Conservation (phyloP, 1,284 basidiomycete genomes). For the Cystobasidium sp. region DNA sequence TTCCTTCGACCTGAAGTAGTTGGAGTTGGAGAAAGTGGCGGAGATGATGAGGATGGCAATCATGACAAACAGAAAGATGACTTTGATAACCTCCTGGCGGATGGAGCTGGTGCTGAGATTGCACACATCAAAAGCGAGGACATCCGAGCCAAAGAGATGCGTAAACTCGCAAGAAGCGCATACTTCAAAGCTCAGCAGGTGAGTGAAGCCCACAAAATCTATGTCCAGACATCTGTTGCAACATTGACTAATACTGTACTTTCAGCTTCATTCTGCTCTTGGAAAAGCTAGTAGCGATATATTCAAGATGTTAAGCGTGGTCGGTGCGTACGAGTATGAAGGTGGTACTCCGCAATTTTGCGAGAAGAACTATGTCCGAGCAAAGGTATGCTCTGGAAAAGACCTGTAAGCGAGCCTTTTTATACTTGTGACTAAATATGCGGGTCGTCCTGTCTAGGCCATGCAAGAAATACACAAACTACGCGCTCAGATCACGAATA, state of each 20-base stretch:
- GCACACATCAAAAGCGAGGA: constrained; percentile 66
- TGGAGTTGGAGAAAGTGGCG: constrained; percentile 61
- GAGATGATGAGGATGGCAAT: constrained; percentile 57
- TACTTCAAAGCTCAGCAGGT: constrained; percentile 83
- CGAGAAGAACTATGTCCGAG: constrained; percentile 83
- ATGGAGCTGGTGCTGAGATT: constrained; percentile 59
- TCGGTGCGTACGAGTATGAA: constrained; percentile 94
- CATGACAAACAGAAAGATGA: constrained; percentile 49
- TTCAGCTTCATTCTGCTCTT: constrained; percentile 74
- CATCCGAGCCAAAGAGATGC: constrained; percentile 69
- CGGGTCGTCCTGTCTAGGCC: constrained; percentile 63
- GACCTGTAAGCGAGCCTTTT: constrained; percentile 28
- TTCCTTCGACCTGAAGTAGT: constrained; percentile 83
- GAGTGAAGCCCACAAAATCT: constrained; percentile 49
- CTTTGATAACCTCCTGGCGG: constrained; percentile 9
- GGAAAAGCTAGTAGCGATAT: constrained; percentile 86
- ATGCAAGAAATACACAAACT: constrained; percentile 99
- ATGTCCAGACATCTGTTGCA: constrained; percentile 37
- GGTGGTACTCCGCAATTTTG: constrained; percentile 82
- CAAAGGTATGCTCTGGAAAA: constrained; percentile 67
- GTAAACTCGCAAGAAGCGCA: constrained; percentile 68
- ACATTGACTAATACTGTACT: constrained; percentile 18
- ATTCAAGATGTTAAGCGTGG: constrained; percentile 84
- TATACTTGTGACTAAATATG: not conserved
- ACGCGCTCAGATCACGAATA: constrained; percentile 83